Conservation (phyloP, 106 monocot genomes). For the Acorus calamus region DNA sequence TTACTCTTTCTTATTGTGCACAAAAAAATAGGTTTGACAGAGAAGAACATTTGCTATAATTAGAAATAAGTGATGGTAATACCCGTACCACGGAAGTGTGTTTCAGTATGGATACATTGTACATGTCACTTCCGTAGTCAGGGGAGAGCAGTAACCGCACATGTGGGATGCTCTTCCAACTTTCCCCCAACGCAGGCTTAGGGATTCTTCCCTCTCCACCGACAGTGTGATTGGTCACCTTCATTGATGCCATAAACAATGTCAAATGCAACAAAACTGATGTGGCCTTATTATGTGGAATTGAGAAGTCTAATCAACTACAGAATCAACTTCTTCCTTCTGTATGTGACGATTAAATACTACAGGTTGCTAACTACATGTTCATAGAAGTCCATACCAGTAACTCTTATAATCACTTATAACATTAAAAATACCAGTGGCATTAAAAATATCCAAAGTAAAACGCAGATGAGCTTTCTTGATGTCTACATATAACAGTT, state of each 20-base stretch:
- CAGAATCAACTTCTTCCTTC: too few relatives aligned
- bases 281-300: not conserved
- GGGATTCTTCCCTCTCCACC: constrained; percentile 46
- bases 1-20: too few relatives aligned
- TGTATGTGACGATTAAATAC: too few relatives aligned
- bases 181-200: constrained; percentile 81
- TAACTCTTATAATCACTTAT: too few relatives aligned
- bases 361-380: too few relatives aligned
- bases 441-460: too few relatives aligned
- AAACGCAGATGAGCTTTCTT: too few relatives aligned
- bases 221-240: constrained; percentile 91
- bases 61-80: not conserved
- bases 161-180: constrained; percentile 80
- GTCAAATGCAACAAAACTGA: not conserved
- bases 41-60: too few relatives aligned
- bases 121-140: constrained; percentile 19
- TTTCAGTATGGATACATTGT: constrained; percentile 38
- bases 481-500: too few relatives aligned
- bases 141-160: constrained; percentile 44
- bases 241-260: not conserved
- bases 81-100: constrained; percentile 48
- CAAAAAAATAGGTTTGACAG: too few relatives aligned
- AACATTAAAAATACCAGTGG: too few relatives aligned
- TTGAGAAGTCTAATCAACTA: not conserved
- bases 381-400: too few relatives aligned